Conservation (phyloP, 306 rosid genomes). For the Hippophae gyantsensis region DNA sequence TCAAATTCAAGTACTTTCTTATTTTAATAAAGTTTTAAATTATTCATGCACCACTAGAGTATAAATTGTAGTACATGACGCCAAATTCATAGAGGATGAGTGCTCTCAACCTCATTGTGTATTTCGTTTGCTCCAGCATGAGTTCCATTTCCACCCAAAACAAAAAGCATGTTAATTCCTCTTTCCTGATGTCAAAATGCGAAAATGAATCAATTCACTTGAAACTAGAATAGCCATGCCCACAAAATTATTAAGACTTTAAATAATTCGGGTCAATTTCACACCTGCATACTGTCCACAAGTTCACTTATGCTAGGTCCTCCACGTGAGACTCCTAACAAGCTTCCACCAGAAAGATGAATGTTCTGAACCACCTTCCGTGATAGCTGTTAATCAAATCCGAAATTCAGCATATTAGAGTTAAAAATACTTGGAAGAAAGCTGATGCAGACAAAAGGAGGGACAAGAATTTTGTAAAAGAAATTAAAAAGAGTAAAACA, state of each 20-base stretch:
- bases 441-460: no score
- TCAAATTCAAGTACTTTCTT: not conserved
- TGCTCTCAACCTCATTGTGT: conserved; percentile 68
- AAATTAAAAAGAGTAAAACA: conserved; percentile 10
- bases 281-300: conserved; percentile 78
- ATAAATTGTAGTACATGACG: conserved; percentile 9
- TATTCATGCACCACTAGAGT: conserved; percentile 7
- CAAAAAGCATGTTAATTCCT: conserved; percentile 94
- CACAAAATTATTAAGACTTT: conserved; percentile 7
- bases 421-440: not conserved
- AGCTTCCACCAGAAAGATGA: conserved; percentile 99
- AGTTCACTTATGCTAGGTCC: conserved; percentile 66
- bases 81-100: conserved; percentile 9
- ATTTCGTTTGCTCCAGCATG: conserved; percentile 97
- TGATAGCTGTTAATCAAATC: conserved; percentile 53
- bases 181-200: conserved; percentile 51
- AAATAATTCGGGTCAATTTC: conserved; percentile 16
- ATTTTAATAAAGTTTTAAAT: not conserved
- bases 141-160: conserved; percentile 96
- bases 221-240: conserved; percentile 2
- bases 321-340: conserved; percentile 97
- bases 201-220: conserved; percentile 13
- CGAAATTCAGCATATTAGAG: conserved; percentile 16
- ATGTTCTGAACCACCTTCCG: conserved; percentile 91
- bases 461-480: no score